These are phyloP conservation scores for Boletus coccyginus DNA, from an alignment of 768 basidiomycete species.

Conservation along the genomic window DNA sequence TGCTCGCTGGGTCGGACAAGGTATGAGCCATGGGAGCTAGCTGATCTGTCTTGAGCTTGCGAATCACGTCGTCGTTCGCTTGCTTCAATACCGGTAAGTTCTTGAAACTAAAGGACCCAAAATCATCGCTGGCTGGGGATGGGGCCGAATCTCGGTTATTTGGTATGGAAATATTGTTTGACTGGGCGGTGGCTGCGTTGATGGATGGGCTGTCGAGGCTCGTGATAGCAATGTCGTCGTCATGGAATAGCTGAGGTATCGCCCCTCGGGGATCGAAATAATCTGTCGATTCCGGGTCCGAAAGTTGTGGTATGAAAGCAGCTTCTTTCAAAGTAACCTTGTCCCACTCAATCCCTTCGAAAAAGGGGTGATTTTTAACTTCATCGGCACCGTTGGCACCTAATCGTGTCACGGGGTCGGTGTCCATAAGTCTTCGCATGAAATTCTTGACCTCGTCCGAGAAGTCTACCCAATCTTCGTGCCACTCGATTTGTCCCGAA, in stretches of 20 bases:
- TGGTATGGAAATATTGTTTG: conserved; percentile 21
- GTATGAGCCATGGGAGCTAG: conserved; percentile 75
- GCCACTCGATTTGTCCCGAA: conserved; percentile 92
- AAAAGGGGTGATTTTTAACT: conserved; percentile 90
- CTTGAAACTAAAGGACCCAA: conserved; percentile 98
- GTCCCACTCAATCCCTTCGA: conserved; percentile 90
- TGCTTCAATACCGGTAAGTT: conserved; percentile 95
- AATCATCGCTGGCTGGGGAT: conserved; percentile 79
- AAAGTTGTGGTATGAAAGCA: conserved; percentile 92
- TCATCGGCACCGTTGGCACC: conserved; percentile 88
- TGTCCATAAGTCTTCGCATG: conserved; percentile 80
- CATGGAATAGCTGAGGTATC: conserved; percentile 85
- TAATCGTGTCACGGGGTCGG: conserved; percentile 75
- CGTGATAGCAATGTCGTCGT: conserved; percentile 71
- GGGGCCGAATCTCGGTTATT: conserved; percentile 42
- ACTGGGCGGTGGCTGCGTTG: conserved; percentile 17
- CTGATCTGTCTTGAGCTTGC: conserved; percentile 91
- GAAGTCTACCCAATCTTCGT: conserved; percentile 88
- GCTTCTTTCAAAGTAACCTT: conserved; percentile 86
- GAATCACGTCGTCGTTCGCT: conserved; percentile 97
- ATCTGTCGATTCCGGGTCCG: conserved; percentile 98
- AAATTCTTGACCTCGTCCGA: conserved; percentile 87
- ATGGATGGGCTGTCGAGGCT: conserved; percentile 44
- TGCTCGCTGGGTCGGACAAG: conserved; percentile 57
- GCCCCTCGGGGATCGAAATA: conserved; percentile 98